Base-by-base conservation (phyloP, 371 early-diverging fungal species). In the Mucor saturninus region DNA sequence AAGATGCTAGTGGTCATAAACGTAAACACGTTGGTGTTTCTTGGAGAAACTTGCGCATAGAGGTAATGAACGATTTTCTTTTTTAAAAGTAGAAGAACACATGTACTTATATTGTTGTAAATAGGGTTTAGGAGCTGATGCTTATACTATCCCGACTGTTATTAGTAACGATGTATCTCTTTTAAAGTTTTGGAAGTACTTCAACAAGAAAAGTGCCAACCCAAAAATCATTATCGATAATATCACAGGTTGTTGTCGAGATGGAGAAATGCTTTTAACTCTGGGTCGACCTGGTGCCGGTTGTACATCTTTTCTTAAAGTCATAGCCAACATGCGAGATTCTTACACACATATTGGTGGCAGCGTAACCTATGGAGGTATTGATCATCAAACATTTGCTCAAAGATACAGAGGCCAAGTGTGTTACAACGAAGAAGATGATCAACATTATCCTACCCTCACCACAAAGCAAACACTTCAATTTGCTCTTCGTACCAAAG, bases 221-320 rank as follows among this genome's bases (percentile, higher is more conserved):
- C 68, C 65, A 46, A 74, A 70, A 37, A 67, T 66, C 0, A 85
- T 91, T 39, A 69, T 89, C 5, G 67, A 83, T 37, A 67, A 80
- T 26, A 65, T 84, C 53, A 79, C 82, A 14, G 91, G 91, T 7
- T 86, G 79, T 46, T 84, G 85, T 31, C 73, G 73, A 30, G 86
- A 85, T 11, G 91, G 91, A 14, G 90, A 91, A 67, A 89, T 91
- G 90, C 69, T 91, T 43, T 67, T 91, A 6, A 89, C 89, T 1
- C 79, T 91, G 6, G 91, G 91, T 3, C 83, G 87, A 14, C 91
- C 91, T 13, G 91, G 89, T n/a, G 76, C 91, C 2, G 91, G 91
- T 42, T 89, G 89, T 61, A 86, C 88, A 9, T 86, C 88, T 8
- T 66, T 91, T 28, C 69, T 91, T 31, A 83, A 86, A 9, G 83